Evolutionary conservation across 257 asterid species (phyloP).

Genomic region (Voacanga thouarsii): DNA sequence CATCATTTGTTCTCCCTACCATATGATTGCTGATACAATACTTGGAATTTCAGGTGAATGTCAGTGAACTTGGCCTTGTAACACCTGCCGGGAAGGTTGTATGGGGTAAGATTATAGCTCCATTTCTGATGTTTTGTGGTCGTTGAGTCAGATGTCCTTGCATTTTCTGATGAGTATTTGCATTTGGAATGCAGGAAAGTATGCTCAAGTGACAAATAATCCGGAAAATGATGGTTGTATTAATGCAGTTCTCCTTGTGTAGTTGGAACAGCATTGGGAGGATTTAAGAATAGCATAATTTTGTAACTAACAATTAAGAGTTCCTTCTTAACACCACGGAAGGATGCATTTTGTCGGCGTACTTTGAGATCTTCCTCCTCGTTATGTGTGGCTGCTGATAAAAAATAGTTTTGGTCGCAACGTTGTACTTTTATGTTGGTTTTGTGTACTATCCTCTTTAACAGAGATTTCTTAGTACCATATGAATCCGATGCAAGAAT

Average conservation of each 20-base stretch:
- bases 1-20: background rate
- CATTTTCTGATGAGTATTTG: background rate
- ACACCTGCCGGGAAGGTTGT: constrained; percentile 98
- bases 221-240: constrained; percentile 98
- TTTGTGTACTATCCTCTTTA: no score
- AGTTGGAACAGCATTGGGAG: constrained; percentile 7
- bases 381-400: background rate
- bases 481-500: no score
- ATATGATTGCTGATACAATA: background rate
- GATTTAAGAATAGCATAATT: background rate
- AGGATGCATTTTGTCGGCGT: background rate
- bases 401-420: no score
- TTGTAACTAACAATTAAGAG: background rate
- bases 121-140: background rate
- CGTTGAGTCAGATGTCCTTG: background rate
- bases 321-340: background rate
- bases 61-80: constrained; percentile 91
- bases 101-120: constrained; percentile 60
- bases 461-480: no score
- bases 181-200: constrained; percentile 64
- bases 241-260: constrained; percentile 86
- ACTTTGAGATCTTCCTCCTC: background rate
- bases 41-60: constrained; percentile 61
- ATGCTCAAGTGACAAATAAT: constrained; percentile 93
- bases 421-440: no score